Base-by-base conservation (phyloP, 768 basidiomycete species). In the Phanerochaete carnosa region DNA sequence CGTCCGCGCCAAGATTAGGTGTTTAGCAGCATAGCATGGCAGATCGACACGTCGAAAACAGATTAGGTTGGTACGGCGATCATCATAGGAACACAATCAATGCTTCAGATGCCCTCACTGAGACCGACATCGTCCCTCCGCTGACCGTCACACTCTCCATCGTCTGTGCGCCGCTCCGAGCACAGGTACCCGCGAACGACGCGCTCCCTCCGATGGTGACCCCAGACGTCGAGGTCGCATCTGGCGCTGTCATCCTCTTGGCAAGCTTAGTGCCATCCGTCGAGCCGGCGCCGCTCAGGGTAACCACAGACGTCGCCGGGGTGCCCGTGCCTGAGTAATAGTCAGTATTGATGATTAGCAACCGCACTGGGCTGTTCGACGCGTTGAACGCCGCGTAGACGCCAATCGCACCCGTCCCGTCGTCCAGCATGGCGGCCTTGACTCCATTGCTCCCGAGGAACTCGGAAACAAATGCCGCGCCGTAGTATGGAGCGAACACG, bases 401-500 rank as follows among this genome's bases (percentile, higher is more conserved):
- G 6, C 66, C 76, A 9, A 74, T 59, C 26, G 68, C 64, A 13
- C 66, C 58, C 15, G 69, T 66, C 30, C 73, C 74, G 62, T 74
- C 62, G 64, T 77, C 75, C 47, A 78, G 72, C 70, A 70, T 69
- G 12, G 69, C 69, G 29, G 77, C 33, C 57, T 67, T 69, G 8
- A 62, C 63, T 23, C 73, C 73, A 50, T 76, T 74, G 22, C 65
- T 65, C 11, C 75, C 73, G 5, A 77, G 66, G 55, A 74, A 75
- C 23, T 76, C 71, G 15, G 75, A 74, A 16, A 78, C 74, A 64
- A 76, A 76, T 11, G 68, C 72, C 13, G 71, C 72, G 25, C 75
- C 76, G 60, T 76, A 77, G 64, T 72, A 78, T 0, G 75, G 76
- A 30, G 74, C 67, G 52, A 67, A 73, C 12, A 74, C 69, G 19